These are phyloP conservation scores for Lathyrus tuberosus DNA, from an alignment of 306 rosid genomes.

Conservation along the genomic window DNA sequence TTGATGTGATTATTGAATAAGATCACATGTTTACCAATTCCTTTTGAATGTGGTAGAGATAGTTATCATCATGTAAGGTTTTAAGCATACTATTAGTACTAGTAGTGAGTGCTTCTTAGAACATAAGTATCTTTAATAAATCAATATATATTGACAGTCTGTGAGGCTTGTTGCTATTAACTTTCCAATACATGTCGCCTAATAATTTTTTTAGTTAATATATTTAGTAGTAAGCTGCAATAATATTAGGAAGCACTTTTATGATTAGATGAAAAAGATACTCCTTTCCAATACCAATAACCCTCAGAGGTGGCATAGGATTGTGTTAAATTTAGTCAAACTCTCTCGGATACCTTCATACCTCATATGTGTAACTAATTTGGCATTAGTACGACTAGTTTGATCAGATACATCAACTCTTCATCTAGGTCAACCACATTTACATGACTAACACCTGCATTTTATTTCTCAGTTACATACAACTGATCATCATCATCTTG, in stretches of 20 bases:
- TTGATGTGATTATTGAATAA: conserved; percentile 10
- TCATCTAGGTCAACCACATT: too few species aligned
- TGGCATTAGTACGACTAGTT: too few species aligned
- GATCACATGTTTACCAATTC: neutral
- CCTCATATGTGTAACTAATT: neutral
- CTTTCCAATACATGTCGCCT: conserved; percentile 3
- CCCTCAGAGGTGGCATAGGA: neutral
- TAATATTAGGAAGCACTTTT: conserved; percentile 2
- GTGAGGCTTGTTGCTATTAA: neutral
- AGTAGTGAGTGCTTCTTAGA: neutral
- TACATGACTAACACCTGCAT: too few species aligned
- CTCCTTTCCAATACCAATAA: neutral
- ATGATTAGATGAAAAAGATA: neutral
- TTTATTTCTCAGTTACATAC: too few species aligned
- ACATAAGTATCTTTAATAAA: conserved; percentile 3
- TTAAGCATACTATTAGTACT: neutral
- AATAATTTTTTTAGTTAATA: neutral
- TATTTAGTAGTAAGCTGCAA: neutral
- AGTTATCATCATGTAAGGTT: conserved; percentile 21
- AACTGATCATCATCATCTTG: too few species aligned
- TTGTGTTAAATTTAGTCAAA: neutral
- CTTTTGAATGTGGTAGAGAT: conserved; percentile 10
- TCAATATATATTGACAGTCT: neutral
- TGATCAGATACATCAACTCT: too few species aligned
- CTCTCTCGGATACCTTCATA: neutral